Conservation (phyloP, 352 stramenopile genomes). For the Phytophthora tentaculata region DNA sequence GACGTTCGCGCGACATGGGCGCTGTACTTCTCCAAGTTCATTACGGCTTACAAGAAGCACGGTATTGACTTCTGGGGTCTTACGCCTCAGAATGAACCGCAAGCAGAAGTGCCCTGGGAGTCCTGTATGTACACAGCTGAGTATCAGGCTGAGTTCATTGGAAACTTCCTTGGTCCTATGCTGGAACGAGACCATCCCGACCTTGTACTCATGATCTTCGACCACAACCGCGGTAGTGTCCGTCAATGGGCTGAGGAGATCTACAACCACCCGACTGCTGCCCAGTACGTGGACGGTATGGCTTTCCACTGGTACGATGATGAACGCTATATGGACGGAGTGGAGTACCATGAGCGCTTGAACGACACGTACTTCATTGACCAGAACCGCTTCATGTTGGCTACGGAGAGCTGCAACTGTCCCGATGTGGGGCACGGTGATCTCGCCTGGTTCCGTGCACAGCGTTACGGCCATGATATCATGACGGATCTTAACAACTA, state of each 20-base stretch:
- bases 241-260: slow-evolving; percentile 75
- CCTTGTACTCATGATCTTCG: slow-evolving; percentile 91
- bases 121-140: slow-evolving; percentile 60
- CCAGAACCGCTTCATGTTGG: slow-evolving; percentile 68
- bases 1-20: slow-evolving; percentile 79
- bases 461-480: slow-evolving; percentile 92
- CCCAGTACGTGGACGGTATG: slow-evolving; percentile 89
- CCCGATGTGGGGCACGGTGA: slow-evolving; percentile 62
- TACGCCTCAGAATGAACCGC: slow-evolving; percentile 92
- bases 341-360: slow-evolving; percentile 74
- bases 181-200: slow-evolving; percentile 70
- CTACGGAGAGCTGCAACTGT: slow-evolving; percentile 83
- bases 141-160: slow-evolving; percentile 79
- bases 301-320: slow-evolving; percentile 93
- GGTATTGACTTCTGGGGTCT: slow-evolving; percentile 88
- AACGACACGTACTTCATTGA: slow-evolving; percentile 87
- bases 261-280: slow-evolving; percentile 62
- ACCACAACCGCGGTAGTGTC: slow-evolving; percentile 91
- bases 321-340: slow-evolving; percentile 74
- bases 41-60: slow-evolving; percentile 90
- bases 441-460: slow-evolving; percentile 82
- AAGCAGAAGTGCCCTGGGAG: slow-evolving; percentile 78
- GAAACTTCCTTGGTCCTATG: slow-evolving; percentile 78
- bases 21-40: slow-evolving; percentile 93
- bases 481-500: slow-evolving; percentile 91